A percentile compares a stretch with the other conserved stretches of the same genome.
Conservation (phyloP, 805 yeast genomes). For the Ogataea ganodermae region DNA sequence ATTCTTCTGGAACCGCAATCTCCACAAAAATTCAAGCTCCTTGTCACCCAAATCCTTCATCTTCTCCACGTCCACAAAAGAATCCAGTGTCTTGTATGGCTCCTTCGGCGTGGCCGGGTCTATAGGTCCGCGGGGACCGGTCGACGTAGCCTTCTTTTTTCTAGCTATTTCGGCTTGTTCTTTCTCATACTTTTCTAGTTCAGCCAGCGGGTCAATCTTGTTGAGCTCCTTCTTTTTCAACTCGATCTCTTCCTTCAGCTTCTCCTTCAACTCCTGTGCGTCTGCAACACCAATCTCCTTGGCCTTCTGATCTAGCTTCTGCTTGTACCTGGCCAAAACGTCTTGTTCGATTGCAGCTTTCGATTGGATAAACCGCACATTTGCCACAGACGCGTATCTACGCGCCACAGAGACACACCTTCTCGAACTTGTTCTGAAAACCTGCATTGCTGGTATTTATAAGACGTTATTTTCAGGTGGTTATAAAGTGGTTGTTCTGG, state of each 20-base stretch:
- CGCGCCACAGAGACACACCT: background rate
- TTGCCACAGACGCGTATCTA: constrained; percentile 28
- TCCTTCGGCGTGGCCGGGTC: constrained; percentile 35
- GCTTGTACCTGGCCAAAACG: constrained; percentile 41
- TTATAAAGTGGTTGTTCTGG: too few relatives aligned
- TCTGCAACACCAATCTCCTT: constrained; percentile 43
- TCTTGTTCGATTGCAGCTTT: constrained; percentile 32
- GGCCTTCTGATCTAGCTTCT: constrained; percentile 43
- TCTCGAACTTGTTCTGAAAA: background rate
- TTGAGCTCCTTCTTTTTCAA: constrained; percentile 55
- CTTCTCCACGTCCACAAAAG: constrained; percentile 73
- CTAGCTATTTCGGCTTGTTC: constrained; percentile 22
- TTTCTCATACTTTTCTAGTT: constrained; percentile 52
- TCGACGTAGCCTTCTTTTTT: constrained; percentile 24
- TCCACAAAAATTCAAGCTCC: constrained; percentile 84
- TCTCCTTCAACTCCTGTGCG: constrained; percentile 62
- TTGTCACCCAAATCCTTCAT: constrained; percentile 51
- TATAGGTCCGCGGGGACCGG: constrained; percentile 37
- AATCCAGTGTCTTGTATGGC: constrained; percentile 71
- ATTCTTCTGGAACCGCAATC: constrained; percentile 72
- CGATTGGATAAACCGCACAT: constrained; percentile 32
- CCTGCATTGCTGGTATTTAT: background rate
- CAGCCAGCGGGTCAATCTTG: constrained; percentile 68
- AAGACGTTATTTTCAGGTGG: too few relatives aligned
- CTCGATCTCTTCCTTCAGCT: constrained; percentile 62